These are phyloP conservation scores for Leccinum ochraceum DNA, from an alignment of 768 basidiomycete species.

Conservation along the genomic window DNA sequence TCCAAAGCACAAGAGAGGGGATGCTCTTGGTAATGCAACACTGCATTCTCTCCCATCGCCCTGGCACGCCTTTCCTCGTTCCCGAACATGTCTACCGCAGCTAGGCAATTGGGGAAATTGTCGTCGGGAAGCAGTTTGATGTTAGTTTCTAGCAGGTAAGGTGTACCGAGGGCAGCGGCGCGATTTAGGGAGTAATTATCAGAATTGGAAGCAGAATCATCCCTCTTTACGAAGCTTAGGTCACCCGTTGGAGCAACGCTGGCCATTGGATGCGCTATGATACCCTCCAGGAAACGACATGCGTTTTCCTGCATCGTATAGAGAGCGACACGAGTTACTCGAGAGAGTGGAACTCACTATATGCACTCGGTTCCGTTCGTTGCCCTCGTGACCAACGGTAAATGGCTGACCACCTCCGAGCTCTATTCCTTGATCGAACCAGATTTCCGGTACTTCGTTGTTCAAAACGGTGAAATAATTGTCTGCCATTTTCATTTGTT, in stretches of 20 bases:
- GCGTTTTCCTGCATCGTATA: conserved; percentile 43
- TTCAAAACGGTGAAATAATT: conserved; percentile 65
- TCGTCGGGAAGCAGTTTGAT: conserved; percentile 44
- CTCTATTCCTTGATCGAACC: conserved; percentile 65
- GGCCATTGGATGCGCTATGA: conserved; percentile 15
- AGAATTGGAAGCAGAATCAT: not conserved
- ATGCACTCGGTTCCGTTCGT: conserved; percentile 55
- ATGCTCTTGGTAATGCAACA: conserved; percentile 42
- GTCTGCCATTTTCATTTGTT: conserved; percentile 65
- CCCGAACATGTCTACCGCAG: conserved; percentile 43
- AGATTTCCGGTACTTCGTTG: conserved; percentile 57
- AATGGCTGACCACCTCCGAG: conserved; percentile 63
- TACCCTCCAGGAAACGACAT: conserved; percentile 42
- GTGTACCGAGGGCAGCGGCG: conserved; percentile 44
- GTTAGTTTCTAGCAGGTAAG: conserved; percentile 54
- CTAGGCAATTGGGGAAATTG: conserved; percentile 21
- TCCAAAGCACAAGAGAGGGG: conserved; percentile 60
- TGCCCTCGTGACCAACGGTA: conserved; percentile 58
- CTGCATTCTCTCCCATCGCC: conserved; percentile 36
- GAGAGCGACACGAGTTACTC: not conserved
- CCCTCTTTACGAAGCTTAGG: conserved; percentile 14
- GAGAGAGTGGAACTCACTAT: conserved; percentile 45
- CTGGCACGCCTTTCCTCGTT: conserved; percentile 39
- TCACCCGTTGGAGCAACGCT: not conserved
- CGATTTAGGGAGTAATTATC: conserved; percentile 21